Base-by-base conservation (phyloP, 1,284 basidiomycete species). In the Microbotryum silenes-acaulis region DNA sequence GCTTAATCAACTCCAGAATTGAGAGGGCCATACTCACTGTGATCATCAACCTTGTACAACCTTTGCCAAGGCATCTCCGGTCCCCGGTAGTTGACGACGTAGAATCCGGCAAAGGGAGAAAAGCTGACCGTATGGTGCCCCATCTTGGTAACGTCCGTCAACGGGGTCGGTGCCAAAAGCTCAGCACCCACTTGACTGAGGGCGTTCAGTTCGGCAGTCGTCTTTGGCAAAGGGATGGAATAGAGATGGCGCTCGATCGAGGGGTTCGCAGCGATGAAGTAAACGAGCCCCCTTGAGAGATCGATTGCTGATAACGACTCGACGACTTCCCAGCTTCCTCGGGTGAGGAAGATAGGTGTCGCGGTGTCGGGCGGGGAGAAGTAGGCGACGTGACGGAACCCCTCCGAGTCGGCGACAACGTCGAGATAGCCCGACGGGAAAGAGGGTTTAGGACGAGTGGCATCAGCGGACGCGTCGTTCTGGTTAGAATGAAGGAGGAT, bases 261-360 rank as follows among this genome's bases (percentile, higher is more conserved):
- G 0, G 91, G 87, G 63, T 85, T 85, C 2, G 92, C 89, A 5
- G 89, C 90, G 63, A 85, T 79, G 76, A 96, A 96, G 77, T 94
- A 97, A 87, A 92, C 85, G 46, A 87, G 74, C 46, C 83, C 81
- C 44, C 82, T 82, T 51, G 81, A 77, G 4, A 79, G 70, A 73
- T 96, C 87, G 21, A 96, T 82, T 2, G 82, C 87, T 58, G 83
- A 77, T 60, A 97, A 85, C 6, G 79, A 80, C 21, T 80, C 81
- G 1, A 85, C 85, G 5, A 97, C 88, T 75, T 98, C 94, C 92
- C 92, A 97, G 37, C 83, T 74, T 0, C 93, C 94, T 2, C 78
- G 79, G 0, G 94, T 97, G 42, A 97, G 78, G 79, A 91, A 97
- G 42, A 78, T 80, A 2, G 91, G 91, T 0, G 79, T 81, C 29